Conservation (phyloP, 306 rosid genomes). For the Cicer arietinum region DNA sequence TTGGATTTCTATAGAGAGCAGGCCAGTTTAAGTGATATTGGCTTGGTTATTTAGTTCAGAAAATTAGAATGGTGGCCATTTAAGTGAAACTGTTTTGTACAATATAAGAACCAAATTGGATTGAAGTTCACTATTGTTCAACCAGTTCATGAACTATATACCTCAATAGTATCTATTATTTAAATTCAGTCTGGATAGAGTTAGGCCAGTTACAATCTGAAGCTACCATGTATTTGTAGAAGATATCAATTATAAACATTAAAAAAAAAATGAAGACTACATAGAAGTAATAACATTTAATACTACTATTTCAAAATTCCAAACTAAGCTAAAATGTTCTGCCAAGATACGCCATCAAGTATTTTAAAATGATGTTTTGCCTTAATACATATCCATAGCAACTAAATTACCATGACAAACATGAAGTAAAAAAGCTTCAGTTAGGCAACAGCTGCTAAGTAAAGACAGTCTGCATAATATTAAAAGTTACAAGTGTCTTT, state of each 20-base stretch:
- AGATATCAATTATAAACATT: neutral
- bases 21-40: too few species aligned
- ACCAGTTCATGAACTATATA: too few species aligned
- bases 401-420: conserved; percentile 14
- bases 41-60: too few species aligned
- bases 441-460: conserved; percentile 25
- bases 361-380: conserved; percentile 32
- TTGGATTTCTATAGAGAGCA: too few species aligned
- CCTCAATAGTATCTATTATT: too few species aligned
- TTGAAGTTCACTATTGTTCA: too few species aligned
- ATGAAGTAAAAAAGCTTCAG: conserved; percentile 20
- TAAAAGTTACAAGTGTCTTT: conserved; percentile 15
- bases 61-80: too few species aligned
- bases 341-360: conserved; percentile 3
- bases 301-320: conserved; percentile 30
- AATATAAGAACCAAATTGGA: too few species aligned
- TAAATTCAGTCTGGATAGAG: neutral
- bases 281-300: conserved; percentile 20
- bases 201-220: neutral
- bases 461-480: conserved; percentile 3
- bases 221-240: neutral
- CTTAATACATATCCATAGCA: conserved; percentile 1
- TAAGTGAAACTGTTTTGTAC: too few species aligned
- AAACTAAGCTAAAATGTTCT: conserved; percentile 19
- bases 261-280: neutral